Percentiles rank a stretch among this genome's conserved stretches.
Evolutionary conservation across 1,139 yeast species (phyloP).

Genomic region (Spathaspora sp.): DNA sequence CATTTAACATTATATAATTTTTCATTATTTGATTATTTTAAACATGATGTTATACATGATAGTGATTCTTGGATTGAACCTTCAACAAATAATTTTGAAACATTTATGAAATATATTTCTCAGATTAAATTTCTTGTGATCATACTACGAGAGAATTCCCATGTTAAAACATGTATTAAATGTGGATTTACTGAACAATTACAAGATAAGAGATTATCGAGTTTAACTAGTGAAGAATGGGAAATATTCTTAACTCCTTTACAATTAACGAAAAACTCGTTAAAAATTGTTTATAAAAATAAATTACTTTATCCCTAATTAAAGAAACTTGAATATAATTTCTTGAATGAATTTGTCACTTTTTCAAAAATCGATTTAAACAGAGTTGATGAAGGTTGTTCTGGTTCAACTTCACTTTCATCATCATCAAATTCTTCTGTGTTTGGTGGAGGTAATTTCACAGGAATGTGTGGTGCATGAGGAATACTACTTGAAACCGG

Average conservation of each 20-base stretch:
- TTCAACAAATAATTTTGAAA: slow-evolving; percentile 27
- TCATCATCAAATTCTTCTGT: slow-evolving; percentile 2
- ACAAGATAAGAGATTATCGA: slow-evolving; percentile 16
- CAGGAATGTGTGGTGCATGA: background rate
- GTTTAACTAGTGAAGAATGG: slow-evolving; percentile 29
- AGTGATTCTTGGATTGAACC: slow-evolving; percentile 21
- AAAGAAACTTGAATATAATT: slow-evolving; percentile 12
- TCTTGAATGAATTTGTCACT: slow-evolving; percentile 13
- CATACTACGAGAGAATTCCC: slow-evolving; percentile 20
- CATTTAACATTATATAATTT: slow-evolving; percentile 32
- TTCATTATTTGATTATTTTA: slow-evolving; percentile 29
- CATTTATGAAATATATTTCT: slow-evolving; percentile 27
- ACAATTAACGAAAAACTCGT: slow-evolving; percentile 12
- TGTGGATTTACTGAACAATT: slow-evolving; percentile 31
- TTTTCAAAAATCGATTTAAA: slow-evolving; percentile 11
- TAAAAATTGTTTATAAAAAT: slow-evolving; percentile 20
- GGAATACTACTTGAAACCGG: background rate
- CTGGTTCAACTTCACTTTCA: background rate
- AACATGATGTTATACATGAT: slow-evolving; percentile 17
- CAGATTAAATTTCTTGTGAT: slow-evolving; percentile 27
- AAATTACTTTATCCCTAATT: slow-evolving; percentile 12
- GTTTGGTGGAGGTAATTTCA: background rate
- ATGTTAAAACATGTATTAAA: slow-evolving; percentile 29
- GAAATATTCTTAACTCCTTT: slow-evolving; percentile 25
- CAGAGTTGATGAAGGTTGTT: background rate